Conservation (phyloP, 768 basidiomycete species). For the Nidula microcarpa region DNA sequence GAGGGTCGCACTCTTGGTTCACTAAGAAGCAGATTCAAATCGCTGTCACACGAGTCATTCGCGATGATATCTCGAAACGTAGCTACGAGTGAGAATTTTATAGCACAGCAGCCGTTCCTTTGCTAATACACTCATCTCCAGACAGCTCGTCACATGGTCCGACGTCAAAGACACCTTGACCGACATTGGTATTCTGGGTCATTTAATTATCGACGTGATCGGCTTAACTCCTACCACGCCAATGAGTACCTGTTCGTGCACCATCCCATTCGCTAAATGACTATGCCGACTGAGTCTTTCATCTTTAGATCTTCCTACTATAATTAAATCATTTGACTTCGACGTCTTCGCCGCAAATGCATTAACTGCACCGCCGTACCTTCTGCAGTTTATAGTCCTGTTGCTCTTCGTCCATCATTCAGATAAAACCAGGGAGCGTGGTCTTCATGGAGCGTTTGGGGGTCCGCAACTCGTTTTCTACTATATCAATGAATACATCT, state of each 20-base stretch:
- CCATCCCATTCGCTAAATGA: neutral
- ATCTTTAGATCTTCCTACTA: constrained; percentile 29
- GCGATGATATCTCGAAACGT: constrained; percentile 32
- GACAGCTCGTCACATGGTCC: constrained; percentile 25
- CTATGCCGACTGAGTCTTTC: neutral
- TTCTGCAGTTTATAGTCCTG: constrained; percentile 29
- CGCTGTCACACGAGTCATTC: constrained; percentile 28
- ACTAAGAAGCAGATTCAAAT: constrained; percentile 28
- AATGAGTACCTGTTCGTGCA: constrained; percentile 26
- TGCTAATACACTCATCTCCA: constrained; percentile 4
- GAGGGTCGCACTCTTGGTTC: constrained; percentile 32
- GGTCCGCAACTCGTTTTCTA: constrained; percentile 10
- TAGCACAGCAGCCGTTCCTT: neutral
- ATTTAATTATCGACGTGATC: constrained; percentile 30
- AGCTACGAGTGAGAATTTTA: constrained; percentile 24
- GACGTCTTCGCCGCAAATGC: constrained; percentile 32
- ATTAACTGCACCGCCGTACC: constrained; percentile 31
- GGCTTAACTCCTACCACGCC: constrained; percentile 33
- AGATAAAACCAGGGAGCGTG: constrained; percentile 27
- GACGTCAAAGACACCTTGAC: constrained; percentile 32
- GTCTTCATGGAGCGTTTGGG: constrained; percentile 31
- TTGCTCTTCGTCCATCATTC: constrained; percentile 26
- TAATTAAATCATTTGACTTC: constrained; percentile 35
- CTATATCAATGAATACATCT: neutral
- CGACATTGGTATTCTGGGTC: constrained; percentile 32